These are phyloP conservation scores for Cercospora brassicicola DNA, from an alignment of 2,329 filamentous ascomycete species.

Conservation along the genomic window DNA sequence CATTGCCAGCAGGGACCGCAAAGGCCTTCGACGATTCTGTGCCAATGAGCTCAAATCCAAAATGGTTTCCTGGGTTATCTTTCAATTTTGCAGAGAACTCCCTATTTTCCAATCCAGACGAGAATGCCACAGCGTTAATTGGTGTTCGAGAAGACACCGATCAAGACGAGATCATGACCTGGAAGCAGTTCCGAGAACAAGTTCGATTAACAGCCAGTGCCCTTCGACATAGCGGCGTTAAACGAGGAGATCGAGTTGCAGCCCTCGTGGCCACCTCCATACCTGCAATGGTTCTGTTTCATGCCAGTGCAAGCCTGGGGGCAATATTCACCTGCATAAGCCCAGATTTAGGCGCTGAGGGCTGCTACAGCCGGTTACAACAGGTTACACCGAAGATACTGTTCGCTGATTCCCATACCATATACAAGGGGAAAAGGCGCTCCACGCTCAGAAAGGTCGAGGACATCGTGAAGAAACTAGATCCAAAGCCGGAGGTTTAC, in stretches of 20 bases:
- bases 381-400: conserved; percentile 46
- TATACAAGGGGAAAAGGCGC: conserved; percentile 44
- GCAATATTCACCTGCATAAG: conserved; percentile 49
- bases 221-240: conserved; percentile 41
- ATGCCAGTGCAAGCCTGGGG: conserved; percentile 45
- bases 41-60: conserved; percentile 42
- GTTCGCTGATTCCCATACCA: conserved; percentile 45
- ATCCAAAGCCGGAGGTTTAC: conserved; percentile 31
- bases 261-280: conserved; percentile 48
- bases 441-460: conserved; percentile 38
- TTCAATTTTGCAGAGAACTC: conserved; percentile 48
- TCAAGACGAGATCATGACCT: conserved; percentile 43
- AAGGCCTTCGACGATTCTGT: conserved; percentile 43
- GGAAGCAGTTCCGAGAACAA: conserved; percentile 43
- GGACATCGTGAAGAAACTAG: conserved; percentile 37
- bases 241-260: conserved; percentile 43
- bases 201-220: conserved; percentile 44
- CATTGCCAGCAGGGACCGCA: conserved; percentile 36
- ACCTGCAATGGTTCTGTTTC: conserved; percentile 46
- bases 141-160: conserved; percentile 44
- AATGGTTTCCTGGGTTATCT: conserved; percentile 42
- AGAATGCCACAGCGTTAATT: conserved; percentile 42
- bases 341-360: conserved; percentile 45
- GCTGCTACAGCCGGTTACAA: conserved; percentile 42
- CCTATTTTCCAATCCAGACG: conserved; percentile 41